Evolutionary conservation across 352 stramenopile genomes (phyloP).

Genomic region (Phytophthora melonis): DNA sequence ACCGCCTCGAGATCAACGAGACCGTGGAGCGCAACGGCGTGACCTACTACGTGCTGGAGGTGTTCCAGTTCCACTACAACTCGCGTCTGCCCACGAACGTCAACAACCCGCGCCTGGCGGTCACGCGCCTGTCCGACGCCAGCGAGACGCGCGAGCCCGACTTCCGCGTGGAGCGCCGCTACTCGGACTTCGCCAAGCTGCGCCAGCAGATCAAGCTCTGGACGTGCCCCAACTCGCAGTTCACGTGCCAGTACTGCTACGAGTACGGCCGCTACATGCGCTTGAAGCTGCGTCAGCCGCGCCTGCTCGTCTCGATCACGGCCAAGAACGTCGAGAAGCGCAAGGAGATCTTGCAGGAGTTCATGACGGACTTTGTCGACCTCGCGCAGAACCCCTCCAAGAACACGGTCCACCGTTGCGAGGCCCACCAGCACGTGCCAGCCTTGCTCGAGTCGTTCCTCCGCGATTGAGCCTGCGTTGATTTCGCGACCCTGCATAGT

Average conservation of each 20-base stretch:
- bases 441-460: conserved; percentile 59
- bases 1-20: conserved; percentile 61
- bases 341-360: conserved; percentile 58
- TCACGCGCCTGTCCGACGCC: conserved; percentile 29
- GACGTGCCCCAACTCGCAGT: conserved; percentile 55
- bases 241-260: conserved; percentile 70
- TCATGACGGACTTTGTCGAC: conserved; percentile 61
- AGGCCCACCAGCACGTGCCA: conserved; percentile 55
- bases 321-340: conserved; percentile 46
- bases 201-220: conserved; percentile 53
- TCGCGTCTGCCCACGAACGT: conserved; percentile 57
- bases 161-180: conserved; percentile 65
- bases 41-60: conserved; percentile 65
- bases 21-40: conserved; percentile 49
- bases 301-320: conserved; percentile 49
- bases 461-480: conserved; percentile 38
- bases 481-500: conserved; percentile 8
- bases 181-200: conserved; percentile 69
- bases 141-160: conserved; percentile 46
- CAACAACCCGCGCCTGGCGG: conserved; percentile 49
- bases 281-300: conserved; percentile 59
- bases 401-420: conserved; percentile 47
- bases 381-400: conserved; percentile 54
- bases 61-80: conserved; percentile 62
- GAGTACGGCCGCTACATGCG: conserved; percentile 64